Percentiles rank a stretch among this genome's conserved stretches.
Evolutionary conservation across 805 yeast species (phyloP).

Genomic region (Candida caryicola): DNA sequence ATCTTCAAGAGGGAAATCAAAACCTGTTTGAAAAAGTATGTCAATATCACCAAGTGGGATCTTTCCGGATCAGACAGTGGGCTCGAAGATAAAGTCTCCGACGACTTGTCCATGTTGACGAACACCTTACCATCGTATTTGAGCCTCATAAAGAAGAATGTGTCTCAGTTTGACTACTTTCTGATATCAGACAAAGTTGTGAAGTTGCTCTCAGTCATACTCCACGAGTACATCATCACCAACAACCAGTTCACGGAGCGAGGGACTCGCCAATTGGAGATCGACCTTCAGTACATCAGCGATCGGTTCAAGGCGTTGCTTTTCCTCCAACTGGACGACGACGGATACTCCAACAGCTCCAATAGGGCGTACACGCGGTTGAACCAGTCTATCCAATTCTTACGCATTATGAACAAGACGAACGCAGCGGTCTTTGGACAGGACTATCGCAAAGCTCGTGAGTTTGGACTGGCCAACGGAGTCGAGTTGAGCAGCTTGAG

Average conservation of each 20-base stretch:
- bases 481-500: conserved; percentile 16
- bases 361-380: conserved; percentile 26
- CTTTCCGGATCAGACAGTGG: conserved; percentile 7
- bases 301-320: conserved; percentile 17
- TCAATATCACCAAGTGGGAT: conserved; percentile 37
- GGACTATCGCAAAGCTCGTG: conserved; percentile 10
- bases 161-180: conserved; percentile 32
- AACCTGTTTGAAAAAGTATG: conserved; percentile 32
- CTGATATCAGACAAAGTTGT: conserved; percentile 26
- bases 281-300: conserved; percentile 26
- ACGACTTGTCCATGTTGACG: conserved; percentile 21
- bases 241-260: conserved; percentile 33
- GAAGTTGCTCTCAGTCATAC: conserved; percentile 23
- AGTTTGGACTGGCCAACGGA: conserved; percentile 21
- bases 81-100: conserved; percentile 14
- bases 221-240: conserved; percentile 38
- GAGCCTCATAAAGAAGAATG: conserved; percentile 17
- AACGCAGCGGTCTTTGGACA: conserved; percentile 18
- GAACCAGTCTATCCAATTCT: conserved; percentile 28
- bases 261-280: conserved; percentile 33
- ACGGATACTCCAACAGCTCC: conserved; percentile 17
- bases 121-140: conserved; percentile 26
- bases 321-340: conserved; percentile 13
- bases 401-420: conserved; percentile 22
- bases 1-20: conserved; percentile 35